Evolutionary conservation across 2,329 filamentous ascomycete genomes (phyloP).

Genomic region (Metarhizium sp.): DNA sequence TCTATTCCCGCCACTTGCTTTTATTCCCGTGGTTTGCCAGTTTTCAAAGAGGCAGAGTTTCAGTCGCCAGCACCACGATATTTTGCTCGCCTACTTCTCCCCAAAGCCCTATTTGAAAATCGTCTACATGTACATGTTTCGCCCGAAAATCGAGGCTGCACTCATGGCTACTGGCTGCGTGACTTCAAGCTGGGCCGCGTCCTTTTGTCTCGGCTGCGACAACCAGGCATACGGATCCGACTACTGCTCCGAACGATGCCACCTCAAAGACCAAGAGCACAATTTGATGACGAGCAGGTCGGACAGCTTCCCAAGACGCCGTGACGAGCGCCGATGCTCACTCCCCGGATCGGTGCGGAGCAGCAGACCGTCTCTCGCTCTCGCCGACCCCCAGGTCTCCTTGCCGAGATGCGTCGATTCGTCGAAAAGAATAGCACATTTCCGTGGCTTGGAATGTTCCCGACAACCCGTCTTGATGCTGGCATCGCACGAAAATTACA

Average conservation of each 20-base stretch:
- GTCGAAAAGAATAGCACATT: no score
- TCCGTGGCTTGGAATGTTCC: neutral
- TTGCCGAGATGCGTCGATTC: no score
- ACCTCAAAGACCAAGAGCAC: neutral
- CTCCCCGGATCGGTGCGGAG: neutral
- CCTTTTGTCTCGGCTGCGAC: slow-evolving; percentile 1
- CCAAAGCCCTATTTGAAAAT: no score
- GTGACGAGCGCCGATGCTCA: neutral
- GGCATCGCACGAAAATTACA: no score
- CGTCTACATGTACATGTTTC: neutral
- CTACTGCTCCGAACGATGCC: neutral
- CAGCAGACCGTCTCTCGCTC: neutral
- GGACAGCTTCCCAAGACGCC: neutral
- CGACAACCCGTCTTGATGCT: neutral
- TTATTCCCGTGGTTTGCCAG: no score
- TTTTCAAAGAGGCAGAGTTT: no score
- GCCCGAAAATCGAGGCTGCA: neutral
- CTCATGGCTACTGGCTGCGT: neutral
- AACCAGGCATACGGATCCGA: neutral
- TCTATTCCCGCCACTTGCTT: no score
- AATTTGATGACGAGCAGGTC: neutral
- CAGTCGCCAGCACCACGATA: no score
- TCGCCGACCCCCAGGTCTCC: no score
- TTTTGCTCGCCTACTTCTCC: no score
- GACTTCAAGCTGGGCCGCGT: neutral